A percentile compares a stretch with the other conserved stretches of the same genome.
Conservation (phyloP, 208 protist species). For the Naegleria gruberi region DNA sequence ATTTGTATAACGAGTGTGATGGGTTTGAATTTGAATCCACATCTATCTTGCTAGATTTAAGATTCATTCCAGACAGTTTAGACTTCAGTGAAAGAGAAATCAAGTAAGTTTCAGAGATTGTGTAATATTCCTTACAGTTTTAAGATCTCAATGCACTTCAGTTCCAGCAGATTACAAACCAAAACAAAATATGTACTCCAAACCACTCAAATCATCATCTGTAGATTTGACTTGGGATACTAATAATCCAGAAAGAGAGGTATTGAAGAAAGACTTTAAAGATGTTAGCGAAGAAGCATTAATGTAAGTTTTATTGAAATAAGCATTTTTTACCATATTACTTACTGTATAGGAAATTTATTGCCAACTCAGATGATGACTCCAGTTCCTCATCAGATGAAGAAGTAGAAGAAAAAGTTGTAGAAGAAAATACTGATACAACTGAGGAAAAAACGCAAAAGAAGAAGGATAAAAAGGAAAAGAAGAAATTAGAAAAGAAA, state of each 20-base stretch:
- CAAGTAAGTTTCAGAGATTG: not conserved
- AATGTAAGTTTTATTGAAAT: too few species aligned
- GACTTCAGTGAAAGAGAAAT: conserved; percentile 33
- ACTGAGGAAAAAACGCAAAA: not conserved
- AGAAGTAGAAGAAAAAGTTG: not conserved
- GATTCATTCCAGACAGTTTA: conserved; percentile 88
- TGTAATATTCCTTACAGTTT: not conserved
- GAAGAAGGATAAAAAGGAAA: not conserved
- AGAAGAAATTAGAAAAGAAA: not conserved
- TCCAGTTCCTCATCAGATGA: not conserved
- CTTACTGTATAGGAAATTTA: too few species aligned
- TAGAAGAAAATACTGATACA: not conserved
- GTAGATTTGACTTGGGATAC: not conserved
- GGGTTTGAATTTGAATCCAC: conserved; percentile 88
- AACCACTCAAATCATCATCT: not conserved
- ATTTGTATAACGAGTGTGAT: conserved; percentile 85
- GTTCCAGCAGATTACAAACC: not conserved
- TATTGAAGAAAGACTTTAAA: not conserved
- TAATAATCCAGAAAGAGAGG: not conserved
- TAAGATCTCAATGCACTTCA: not conserved
- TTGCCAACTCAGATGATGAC: not conserved
- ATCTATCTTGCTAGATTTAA: conserved; percentile 84
- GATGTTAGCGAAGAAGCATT: not conserved
- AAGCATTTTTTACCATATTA: too few species aligned
- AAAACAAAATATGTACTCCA: conserved; percentile 9